These are phyloP conservation scores for Fraxinus angustifolia DNA, from an alignment of 305 asterid genomes.

Conservation along the genomic window DNA sequence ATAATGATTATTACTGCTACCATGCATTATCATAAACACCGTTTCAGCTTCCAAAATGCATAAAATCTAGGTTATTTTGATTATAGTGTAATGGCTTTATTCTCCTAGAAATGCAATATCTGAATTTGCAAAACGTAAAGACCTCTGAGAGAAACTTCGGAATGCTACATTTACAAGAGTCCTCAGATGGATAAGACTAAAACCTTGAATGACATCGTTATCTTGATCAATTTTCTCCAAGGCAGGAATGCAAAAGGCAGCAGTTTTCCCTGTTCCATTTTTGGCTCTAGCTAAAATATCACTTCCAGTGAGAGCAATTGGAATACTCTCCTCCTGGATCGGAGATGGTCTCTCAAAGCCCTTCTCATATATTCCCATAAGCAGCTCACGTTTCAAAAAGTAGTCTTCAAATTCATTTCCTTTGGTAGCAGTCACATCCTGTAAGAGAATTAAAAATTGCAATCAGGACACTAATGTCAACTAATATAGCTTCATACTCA, in stretches of 20 bases:
- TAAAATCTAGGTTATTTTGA: background rate
- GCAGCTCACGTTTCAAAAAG: constrained; percentile 89
- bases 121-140: background rate
- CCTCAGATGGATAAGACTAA: constrained; percentile 7
- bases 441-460: constrained; percentile 22
- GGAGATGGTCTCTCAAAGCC: constrained; percentile 96
- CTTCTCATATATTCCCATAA: constrained; percentile 95
- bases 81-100: background rate
- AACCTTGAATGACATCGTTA: constrained; percentile 84
- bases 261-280: constrained; percentile 97
- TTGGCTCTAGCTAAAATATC: constrained; percentile 93
- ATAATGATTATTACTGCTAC: background rate
- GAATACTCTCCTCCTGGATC: constrained; percentile 95
- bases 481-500: constrained; percentile 5
- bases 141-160: constrained; percentile 11
- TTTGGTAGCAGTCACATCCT: constrained; percentile 96
- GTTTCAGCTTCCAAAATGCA: constrained; percentile 13
- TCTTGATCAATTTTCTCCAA: constrained; percentile 92
- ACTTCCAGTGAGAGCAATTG: constrained; percentile 89
- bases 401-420: constrained; percentile 95
- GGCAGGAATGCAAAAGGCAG: constrained; percentile 89
- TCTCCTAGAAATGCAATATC: background rate
- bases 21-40: background rate
- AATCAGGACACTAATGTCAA: background rate
- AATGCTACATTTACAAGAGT: constrained; percentile 21